Percentiles rank a stretch among this genome's conserved stretches.
phyloP scores from a whole-genome alignment of 2,329 filamentous ascomycete species.

The Ceratocystis eucalypticola region DNA sequence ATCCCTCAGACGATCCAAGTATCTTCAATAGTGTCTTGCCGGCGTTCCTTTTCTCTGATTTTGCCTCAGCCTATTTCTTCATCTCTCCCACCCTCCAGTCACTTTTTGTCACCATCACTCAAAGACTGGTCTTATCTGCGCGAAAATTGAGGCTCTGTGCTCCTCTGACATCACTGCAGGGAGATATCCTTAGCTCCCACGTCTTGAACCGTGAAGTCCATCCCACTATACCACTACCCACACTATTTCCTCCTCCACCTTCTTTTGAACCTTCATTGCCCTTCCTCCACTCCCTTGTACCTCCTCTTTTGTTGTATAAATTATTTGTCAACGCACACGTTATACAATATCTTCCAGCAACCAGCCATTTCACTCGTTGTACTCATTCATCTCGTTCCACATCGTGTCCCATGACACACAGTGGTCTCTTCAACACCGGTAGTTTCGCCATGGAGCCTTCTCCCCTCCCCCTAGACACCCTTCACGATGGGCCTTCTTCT shows the following conservation, averaged over 20 bases:
- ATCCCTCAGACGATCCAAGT: not conserved
- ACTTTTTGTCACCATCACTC: not conserved
- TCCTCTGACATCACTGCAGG: slow-evolving; percentile 10
- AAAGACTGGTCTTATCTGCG: not conserved
- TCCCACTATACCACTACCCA: not conserved
- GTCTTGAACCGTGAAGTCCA: not conserved
- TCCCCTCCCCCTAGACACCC: slow-evolving; percentile 10
- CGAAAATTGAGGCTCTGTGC: slow-evolving; percentile 5
- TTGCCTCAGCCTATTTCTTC: not conserved
- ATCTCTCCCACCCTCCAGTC: not conserved
- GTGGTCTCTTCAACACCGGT: not conserved
- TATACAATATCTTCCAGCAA: too few relatives aligned
- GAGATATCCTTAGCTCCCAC: not conserved
- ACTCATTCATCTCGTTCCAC: not conserved
- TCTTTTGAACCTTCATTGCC: not conserved
- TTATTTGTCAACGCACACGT: not conserved
- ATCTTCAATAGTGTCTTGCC: not conserved
- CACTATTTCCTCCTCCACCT: not conserved
- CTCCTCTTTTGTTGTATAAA: slow-evolving; percentile 1
- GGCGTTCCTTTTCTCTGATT: not conserved
- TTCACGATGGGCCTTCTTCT: not conserved
- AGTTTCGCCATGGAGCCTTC: slow-evolving; percentile 17
- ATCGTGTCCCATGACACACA: slow-evolving; percentile 6
- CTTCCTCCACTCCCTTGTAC: not conserved
- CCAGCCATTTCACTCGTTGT: not conserved